Evolutionary conservation across 768 basidiomycete species (phyloP).

Genomic region (Suillus subluteus): DNA sequence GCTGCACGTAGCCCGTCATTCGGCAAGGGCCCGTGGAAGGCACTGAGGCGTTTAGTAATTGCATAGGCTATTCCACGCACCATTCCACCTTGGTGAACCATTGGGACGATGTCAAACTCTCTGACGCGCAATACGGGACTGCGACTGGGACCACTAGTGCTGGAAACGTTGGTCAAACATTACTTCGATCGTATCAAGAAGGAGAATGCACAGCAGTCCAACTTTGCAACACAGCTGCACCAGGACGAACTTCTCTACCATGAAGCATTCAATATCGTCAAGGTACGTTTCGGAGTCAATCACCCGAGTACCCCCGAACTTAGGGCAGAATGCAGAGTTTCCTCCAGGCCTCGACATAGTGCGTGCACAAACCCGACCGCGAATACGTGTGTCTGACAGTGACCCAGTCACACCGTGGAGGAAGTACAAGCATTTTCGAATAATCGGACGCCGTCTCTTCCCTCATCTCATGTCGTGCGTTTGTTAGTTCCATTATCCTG

Average conservation of each 20-base stretch:
- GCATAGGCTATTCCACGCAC: not conserved
- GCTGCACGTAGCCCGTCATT: not conserved
- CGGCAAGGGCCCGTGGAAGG: not conserved
- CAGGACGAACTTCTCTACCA: constrained; percentile 83
- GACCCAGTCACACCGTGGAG: constrained; percentile 76
- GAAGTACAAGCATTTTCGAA: constrained; percentile 82
- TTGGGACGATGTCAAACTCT: constrained; percentile 45
- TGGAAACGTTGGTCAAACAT: constrained; percentile 84
- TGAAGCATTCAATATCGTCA: constrained; percentile 74
- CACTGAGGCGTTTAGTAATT: not conserved
- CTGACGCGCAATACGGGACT: constrained; percentile 66
- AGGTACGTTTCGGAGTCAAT: constrained; percentile 45
- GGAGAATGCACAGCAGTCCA: constrained; percentile 40
- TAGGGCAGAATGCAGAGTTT: constrained; percentile 56
- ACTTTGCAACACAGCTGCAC: constrained; percentile 51
- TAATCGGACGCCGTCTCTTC: constrained; percentile 81
- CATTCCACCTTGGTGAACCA: not conserved
- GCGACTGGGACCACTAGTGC: constrained; percentile 68
- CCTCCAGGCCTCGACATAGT: constrained; percentile 72
- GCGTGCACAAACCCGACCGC: constrained; percentile 29
- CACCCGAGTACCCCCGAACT: not conserved
- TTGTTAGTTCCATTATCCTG: constrained; percentile 72
- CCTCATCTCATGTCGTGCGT: constrained; percentile 77
- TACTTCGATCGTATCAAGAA: constrained; percentile 71
- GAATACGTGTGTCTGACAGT: not conserved